Evolutionary conservation across 176 grass and related monocot genomes (phyloP).

Genomic region (Musa beccarii): DNA sequence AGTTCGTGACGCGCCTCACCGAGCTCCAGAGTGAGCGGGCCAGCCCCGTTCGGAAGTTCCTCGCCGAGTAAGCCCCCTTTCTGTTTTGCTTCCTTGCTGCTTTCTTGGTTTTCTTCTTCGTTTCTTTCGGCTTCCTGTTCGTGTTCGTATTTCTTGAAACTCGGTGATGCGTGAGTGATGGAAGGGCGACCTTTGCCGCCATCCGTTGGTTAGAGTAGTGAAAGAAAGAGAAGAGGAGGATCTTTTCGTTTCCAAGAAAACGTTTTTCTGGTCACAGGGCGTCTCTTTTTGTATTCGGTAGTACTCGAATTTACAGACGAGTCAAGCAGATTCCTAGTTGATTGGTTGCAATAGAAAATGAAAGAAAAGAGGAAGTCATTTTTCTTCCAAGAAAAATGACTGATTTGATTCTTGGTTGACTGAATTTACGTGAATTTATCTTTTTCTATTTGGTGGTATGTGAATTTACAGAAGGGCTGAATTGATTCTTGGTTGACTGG

Average conservation of each 20-base stretch:
- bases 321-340: neutral
- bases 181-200: too few species aligned
- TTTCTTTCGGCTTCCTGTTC: neutral
- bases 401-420: too few species aligned
- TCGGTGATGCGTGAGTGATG: too few species aligned
- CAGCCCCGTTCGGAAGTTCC: slow-evolving; percentile 68
- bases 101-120: neutral
- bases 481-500: too few species aligned
- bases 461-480: too few species aligned
- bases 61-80: slow-evolving; percentile 45
- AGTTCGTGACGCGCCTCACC: slow-evolving; percentile 44
- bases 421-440: too few species aligned
- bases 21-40: slow-evolving; percentile 54
- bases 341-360: neutral
- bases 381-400: too few species aligned
- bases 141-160: neutral
- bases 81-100: neutral
- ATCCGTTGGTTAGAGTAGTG: neutral
- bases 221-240: neutral
- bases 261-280: neutral
- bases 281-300: neutral
- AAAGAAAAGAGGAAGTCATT: too few species aligned
- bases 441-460: too few species aligned
- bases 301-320: neutral
- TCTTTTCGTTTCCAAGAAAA: neutral